A percentile compares a stretch with the other conserved stretches of the same genome.
Evolutionary conservation across 306 rosid species (phyloP).

Genomic region (Crataegus laevigata): DNA sequence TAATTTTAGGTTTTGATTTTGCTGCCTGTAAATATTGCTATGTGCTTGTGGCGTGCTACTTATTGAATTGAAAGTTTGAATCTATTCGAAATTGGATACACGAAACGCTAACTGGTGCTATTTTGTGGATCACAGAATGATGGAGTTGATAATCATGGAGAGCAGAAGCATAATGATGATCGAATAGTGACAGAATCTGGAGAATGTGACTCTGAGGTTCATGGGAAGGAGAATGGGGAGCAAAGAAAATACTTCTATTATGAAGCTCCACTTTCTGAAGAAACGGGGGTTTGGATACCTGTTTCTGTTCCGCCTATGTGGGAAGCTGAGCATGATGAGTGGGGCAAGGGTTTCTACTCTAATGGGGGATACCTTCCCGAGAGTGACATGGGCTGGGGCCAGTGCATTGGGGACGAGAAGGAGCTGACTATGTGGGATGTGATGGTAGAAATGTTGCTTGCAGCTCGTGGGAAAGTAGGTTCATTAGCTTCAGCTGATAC

Average conservation of each 20-base stretch:
- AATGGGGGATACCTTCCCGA: conserved; percentile 90
- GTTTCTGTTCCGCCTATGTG: conserved; percentile 96
- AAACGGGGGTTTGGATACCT: conserved; percentile 96
- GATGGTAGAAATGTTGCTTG: conserved; percentile 77
- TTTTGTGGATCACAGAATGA: conserved; percentile 30
- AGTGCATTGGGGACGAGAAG: conserved; percentile 63
- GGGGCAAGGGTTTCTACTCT: conserved; percentile 54
- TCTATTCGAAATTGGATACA: background rate
- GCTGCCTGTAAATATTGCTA: background rate
- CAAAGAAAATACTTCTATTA: conserved; percentile 62
- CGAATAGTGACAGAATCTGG: conserved; percentile 13
- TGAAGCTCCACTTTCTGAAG: conserved; percentile 65
- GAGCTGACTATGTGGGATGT: conserved; percentile 99
- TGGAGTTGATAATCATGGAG: conserved; percentile 21
- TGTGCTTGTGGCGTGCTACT: background rate
- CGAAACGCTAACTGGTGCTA: background rate
- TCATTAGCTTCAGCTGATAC: conserved; percentile 63
- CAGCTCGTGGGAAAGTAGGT: conserved; percentile 69
- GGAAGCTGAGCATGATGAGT: conserved; percentile 66
- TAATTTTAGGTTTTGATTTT: background rate
- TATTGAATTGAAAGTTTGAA: background rate
- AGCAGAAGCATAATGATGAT: conserved; percentile 12
- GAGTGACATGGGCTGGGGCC: conserved; percentile 75
- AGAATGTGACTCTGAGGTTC: conserved; percentile 25
- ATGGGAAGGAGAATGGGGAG: conserved; percentile 27